Percentiles rank a stretch among this genome's conserved stretches.
Evolutionary conservation across 768 basidiomycete species (phyloP).

Genomic region (Boletus tylopilopsis): DNA sequence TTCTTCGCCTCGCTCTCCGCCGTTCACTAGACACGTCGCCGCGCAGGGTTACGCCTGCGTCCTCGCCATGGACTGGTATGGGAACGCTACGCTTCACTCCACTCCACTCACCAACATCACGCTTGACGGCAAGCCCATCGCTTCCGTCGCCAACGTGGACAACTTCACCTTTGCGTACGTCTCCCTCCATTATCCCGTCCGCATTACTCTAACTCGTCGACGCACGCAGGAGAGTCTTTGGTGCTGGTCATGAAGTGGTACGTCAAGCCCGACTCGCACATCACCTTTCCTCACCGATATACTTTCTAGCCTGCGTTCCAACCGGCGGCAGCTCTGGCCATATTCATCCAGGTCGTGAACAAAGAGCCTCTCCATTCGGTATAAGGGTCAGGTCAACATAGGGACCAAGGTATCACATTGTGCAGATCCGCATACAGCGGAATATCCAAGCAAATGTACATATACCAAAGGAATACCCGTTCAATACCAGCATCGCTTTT

Average conservation of each 20-base stretch:
- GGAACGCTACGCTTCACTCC: slow-evolving; percentile 36
- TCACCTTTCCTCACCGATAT: not conserved
- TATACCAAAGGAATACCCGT: slow-evolving; percentile 54
- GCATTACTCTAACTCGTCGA: not conserved
- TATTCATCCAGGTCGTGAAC: slow-evolving; percentile 53
- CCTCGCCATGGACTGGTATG: slow-evolving; percentile 47
- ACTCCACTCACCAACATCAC: slow-evolving; percentile 54
- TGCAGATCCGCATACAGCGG: slow-evolving; percentile 34
- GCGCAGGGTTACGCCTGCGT: slow-evolving; percentile 35
- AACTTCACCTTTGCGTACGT: slow-evolving; percentile 68
- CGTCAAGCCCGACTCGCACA: slow-evolving; percentile 18
- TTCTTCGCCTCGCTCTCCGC: not conserved
- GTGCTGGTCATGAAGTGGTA: slow-evolving; percentile 62
- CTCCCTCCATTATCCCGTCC: slow-evolving; percentile 4
- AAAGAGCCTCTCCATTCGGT: slow-evolving; percentile 54
- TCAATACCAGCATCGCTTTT: slow-evolving; percentile 59
- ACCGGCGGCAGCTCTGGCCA: slow-evolving; percentile 52
- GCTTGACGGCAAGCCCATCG: slow-evolving; percentile 47
- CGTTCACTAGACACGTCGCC: not conserved
- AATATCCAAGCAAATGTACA: slow-evolving; percentile 63
- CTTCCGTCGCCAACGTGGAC: slow-evolving; percentile 60
- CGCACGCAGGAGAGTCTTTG: slow-evolving; percentile 47
- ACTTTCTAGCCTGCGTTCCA: slow-evolving; percentile 61
- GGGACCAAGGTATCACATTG: slow-evolving; percentile 6
- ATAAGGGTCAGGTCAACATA: not conserved